Percentiles rank a stretch among this genome's conserved stretches.
These are phyloP conservation scores for Hortiboletus flavorubellus DNA, from an alignment of 768 basidiomycete genomes.

Conservation along the genomic window DNA sequence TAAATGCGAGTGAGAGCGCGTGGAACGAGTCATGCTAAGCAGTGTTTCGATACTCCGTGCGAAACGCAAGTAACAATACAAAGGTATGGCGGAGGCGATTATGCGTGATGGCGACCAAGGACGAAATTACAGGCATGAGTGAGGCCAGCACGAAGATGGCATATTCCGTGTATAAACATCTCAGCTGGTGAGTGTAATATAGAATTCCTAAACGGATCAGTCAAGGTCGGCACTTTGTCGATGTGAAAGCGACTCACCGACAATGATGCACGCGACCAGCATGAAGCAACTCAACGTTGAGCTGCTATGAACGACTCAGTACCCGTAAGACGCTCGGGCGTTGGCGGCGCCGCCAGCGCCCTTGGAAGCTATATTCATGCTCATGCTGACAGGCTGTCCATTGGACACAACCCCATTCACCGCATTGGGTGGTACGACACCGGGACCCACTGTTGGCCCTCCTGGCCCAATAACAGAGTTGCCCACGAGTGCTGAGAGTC, in stretches of 20 bases:
- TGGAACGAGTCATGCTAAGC: neutral
- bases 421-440: constrained; percentile 26
- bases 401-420: constrained; percentile 26
- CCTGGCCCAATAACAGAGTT: constrained; percentile 52
- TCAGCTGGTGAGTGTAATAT: constrained; percentile 14
- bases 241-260: constrained; percentile 14
- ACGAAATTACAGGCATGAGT: constrained; percentile 17
- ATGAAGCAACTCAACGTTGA: constrained; percentile 1
- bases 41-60: neutral
- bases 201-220: constrained; percentile 11
- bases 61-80: constrained; percentile 11
- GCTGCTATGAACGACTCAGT: constrained; percentile 23
- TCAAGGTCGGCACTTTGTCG: neutral
- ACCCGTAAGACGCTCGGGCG: constrained; percentile 40
- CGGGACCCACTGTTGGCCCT: constrained; percentile 29
- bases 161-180: constrained; percentile 19
- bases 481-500: constrained; percentile 71
- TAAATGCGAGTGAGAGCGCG: constrained; percentile 11
- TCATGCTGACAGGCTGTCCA: constrained; percentile 42
- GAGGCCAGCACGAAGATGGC: constrained; percentile 17
- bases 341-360: constrained; percentile 29
- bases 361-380: constrained; percentile 39
- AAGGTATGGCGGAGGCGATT: constrained; percentile 6
- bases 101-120: constrained; percentile 12
- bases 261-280: constrained; percentile 4